Evolutionary conservation across 805 yeast species (phyloP), one percentile per base, ranked within the genome.

Genomic region (Middelhovenomyces tepae): DNA sequence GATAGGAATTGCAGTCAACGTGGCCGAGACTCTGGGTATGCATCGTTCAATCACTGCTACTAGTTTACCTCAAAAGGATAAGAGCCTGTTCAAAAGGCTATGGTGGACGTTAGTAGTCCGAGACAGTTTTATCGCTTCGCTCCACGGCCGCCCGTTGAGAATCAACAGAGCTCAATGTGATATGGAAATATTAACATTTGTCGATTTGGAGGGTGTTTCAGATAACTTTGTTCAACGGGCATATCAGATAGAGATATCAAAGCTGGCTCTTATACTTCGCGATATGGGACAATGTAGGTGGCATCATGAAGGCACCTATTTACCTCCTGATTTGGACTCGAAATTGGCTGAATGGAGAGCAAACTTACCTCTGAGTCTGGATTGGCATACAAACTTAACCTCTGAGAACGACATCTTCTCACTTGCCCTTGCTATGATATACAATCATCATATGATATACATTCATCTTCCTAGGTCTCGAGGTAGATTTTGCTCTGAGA

Each of bases 91-190:
- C 24, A 25, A 30, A 4, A 22, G 31, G 5, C 30, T 37, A 2
- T 40, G 39, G 39, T 40, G 44, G 44, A 25, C 31, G 16, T 23
- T 40, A 14, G 44, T 34, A 10, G 20, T 32, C 9, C 19, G 40
- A 24, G 44, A 40, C 27, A 24, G n/a, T n/a, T n/a, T 31, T 4
- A 33, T 37, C 25, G 27, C 37, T 5, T 37, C 42, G 5, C 5
- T 35, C 4, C 30, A 37, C 15, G 44, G 44, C 8, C 33, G 40
- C 13, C 41, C 44, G 1, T 36, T 23, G 7, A 29, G 32, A 19
- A 31, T 37, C 9, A 25, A 26, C 22, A 20, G 22, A n/a, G 11
- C n/a, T 9, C 31, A 31, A 18, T 40, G 39, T 27, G 42, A 40
- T 28, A 38, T 40, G 4, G 44, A 37, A 13, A 24, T 30, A 13